Percentiles rank a stretch among this genome's conserved stretches.
phyloP scores from a whole-genome alignment of 129 eudicot species.

The Flaveria bidentis region DNA sequence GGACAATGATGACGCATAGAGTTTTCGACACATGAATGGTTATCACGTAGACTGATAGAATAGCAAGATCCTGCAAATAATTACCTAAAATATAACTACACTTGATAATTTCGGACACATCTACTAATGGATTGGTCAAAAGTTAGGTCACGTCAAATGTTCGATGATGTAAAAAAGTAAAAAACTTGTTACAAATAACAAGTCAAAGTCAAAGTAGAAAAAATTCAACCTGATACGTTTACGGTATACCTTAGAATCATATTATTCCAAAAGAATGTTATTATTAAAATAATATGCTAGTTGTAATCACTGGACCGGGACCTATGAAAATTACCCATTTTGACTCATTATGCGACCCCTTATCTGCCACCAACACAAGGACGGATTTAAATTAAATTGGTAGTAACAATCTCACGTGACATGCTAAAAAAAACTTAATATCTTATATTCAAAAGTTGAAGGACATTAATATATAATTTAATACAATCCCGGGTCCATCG shows the following conservation, averaged over 20 bases:
- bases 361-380: too few relatives aligned
- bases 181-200: neutral
- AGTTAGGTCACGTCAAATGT: neutral
- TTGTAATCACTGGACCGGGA: neutral
- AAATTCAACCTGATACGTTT: neutral
- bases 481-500: too few relatives aligned
- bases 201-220: neutral
- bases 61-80: constrained; percentile 72
- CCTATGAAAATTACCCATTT: neutral
- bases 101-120: neutral
- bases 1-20: constrained; percentile 97
- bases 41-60: constrained; percentile 61
- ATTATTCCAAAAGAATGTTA: too few relatives aligned
- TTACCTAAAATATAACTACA: neutral
- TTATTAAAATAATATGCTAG: neutral
- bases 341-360: neutral
- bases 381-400: too few relatives aligned
- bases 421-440: too few relatives aligned
- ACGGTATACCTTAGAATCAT: too few relatives aligned
- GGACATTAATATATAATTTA: too few relatives aligned
- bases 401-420: too few relatives aligned
- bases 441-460: too few relatives aligned
- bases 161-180: neutral
- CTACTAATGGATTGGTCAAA: neutral
- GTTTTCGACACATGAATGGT: constrained; percentile 90